Evolutionary conservation across 257 asterid species (phyloP).

Genomic region (Solanum sejunctum): DNA sequence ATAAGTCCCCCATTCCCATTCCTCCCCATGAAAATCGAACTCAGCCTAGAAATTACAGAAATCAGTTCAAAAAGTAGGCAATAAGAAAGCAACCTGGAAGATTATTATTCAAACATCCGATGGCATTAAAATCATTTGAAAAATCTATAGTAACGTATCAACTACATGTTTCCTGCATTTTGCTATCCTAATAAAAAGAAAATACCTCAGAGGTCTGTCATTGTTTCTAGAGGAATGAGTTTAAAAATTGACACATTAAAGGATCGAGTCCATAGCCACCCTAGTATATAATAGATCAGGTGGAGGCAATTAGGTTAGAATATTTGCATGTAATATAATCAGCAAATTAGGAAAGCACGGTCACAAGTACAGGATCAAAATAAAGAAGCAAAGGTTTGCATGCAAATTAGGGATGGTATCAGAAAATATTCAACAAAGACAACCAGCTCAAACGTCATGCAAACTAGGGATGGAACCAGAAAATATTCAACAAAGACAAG

Average conservation of each 20-base stretch:
- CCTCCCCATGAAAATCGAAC: constrained; percentile 95
- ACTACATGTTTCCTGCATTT: not conserved
- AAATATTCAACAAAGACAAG: not conserved
- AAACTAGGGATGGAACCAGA: not conserved
- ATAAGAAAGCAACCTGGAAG: not conserved
- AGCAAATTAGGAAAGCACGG: not conserved
- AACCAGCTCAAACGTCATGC: not conserved
- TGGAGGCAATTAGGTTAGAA: not conserved
- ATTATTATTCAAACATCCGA: not conserved
- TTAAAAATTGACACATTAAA: not conserved
- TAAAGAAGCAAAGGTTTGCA: not conserved
- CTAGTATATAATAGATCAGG: not conserved
- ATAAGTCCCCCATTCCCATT: constrained; percentile 99
- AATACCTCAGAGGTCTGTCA: not conserved
- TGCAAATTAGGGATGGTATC: not conserved
- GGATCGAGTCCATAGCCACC: not conserved
- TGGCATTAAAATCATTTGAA: not conserved
- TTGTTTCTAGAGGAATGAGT: not conserved
- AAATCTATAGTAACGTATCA: not conserved
- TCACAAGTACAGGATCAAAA: not conserved
- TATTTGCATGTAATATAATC: not conserved
- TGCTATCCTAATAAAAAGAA: not conserved
- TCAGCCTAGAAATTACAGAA: constrained; percentile 47
- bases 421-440: not conserved
- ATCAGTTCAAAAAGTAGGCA: not conserved